Conservation (phyloP, 2,329 filamentous ascomycete species). For the Macrophomina pseudophaseolina region DNA sequence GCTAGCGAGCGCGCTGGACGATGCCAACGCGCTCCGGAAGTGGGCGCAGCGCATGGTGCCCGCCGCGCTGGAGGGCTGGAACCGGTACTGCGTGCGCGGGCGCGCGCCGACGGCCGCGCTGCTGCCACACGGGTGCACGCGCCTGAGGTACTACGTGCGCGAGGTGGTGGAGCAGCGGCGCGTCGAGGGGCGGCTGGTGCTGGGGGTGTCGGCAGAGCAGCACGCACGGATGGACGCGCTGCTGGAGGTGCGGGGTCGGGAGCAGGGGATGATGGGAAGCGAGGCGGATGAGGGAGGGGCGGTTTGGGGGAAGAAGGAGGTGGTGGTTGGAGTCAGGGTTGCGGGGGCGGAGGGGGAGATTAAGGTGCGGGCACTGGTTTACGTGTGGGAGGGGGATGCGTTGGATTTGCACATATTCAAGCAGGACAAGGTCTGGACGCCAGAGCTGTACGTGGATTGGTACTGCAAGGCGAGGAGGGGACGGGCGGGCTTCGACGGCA, state of each 20-base stretch:
- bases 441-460: slow-evolving; percentile 11
- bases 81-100: slow-evolving; percentile 4
- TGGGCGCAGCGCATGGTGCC: slow-evolving; percentile 5
- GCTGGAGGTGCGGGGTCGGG: neutral
- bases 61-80: neutral
- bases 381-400: slow-evolving; percentile 4
- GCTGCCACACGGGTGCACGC: neutral
- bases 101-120: neutral
- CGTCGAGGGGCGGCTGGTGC: slow-evolving; percentile 2
- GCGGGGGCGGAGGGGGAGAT: neutral
- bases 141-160: slow-evolving; percentile 1
- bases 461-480: neutral
- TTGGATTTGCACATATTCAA: slow-evolving; percentile 14
- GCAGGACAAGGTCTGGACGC: slow-evolving; percentile 8
- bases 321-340: neutral
- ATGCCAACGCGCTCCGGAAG: neutral
- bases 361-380: neutral
- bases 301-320: slow-evolving; percentile 3
- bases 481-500: neutral
- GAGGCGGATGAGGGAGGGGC: neutral
- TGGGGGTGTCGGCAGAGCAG: neutral
- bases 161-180: neutral
- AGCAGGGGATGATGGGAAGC: too few species aligned
- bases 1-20: neutral
- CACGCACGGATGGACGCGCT: neutral